Evolutionary conservation across 1,284 basidiomycete species (phyloP).

Genomic region (Agroathelia rolfsii): DNA sequence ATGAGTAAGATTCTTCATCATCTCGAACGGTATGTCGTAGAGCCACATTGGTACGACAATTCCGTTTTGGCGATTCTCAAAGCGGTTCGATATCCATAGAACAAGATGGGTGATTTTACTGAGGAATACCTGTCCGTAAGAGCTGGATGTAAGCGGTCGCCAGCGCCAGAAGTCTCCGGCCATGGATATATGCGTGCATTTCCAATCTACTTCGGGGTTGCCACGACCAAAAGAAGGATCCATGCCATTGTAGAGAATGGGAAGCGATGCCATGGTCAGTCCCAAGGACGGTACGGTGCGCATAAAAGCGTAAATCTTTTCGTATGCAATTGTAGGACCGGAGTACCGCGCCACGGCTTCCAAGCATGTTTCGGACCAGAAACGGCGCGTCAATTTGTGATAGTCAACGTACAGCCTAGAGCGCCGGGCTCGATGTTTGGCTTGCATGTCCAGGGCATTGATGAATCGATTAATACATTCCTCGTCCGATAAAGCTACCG

Average conservation of each 20-base stretch:
- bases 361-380: slow-evolving; percentile 24
- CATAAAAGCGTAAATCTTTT: slow-evolving; percentile 7
- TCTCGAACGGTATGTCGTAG: slow-evolving; percentile 19
- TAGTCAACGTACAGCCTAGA: slow-evolving; percentile 24
- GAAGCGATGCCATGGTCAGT: slow-evolving; percentile 4
- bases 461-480: slow-evolving; percentile 21
- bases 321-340: slow-evolving; percentile 3
- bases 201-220: no score
- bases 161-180: slow-evolving; percentile 23
- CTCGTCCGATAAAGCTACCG: slow-evolving; percentile 22
- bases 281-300: slow-evolving; percentile 6
- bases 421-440: slow-evolving; percentile 8
- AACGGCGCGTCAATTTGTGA: slow-evolving; percentile 17
- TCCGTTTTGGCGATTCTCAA: slow-evolving; percentile 2
- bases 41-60: slow-evolving; percentile 14
- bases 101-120: slow-evolving; percentile 25
- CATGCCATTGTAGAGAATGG: slow-evolving; percentile 8
- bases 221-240: no score
- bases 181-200: no score
- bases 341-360: slow-evolving; percentile 18
- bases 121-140: slow-evolving; percentile 23
- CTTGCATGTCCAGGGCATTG: slow-evolving; percentile 20
- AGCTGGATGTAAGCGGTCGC: slow-evolving; percentile 23
- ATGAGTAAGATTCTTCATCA: slow-evolving; percentile 21
- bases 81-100: slow-evolving; percentile 18